phyloP scores from a whole-genome alignment of 768 basidiomycete genomes.

The Tricholoma sp. region DNA sequence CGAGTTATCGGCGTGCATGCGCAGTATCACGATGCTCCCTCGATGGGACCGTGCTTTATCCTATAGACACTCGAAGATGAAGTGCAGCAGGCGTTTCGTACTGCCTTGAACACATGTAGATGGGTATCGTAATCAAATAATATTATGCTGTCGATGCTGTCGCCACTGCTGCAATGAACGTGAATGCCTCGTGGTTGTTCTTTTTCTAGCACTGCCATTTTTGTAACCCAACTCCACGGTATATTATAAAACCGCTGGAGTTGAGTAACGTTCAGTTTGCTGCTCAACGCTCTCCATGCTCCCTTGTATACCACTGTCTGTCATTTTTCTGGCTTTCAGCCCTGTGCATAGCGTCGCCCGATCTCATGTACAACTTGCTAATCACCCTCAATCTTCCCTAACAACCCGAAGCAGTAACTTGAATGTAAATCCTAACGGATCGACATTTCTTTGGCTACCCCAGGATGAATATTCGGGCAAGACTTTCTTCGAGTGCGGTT shows the following conservation, averaged over 20 bases:
- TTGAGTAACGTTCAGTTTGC: background rate
- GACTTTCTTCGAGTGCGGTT: conserved; percentile 64
- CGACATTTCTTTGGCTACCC: conserved; percentile 59
- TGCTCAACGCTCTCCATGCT: conserved; percentile 4
- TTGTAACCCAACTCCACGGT: background rate
- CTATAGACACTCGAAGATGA: too few relatives aligned
- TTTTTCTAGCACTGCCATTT: background rate
- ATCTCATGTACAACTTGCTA: background rate
- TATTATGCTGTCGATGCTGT: background rate
- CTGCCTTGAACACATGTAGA: background rate
- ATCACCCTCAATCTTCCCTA: background rate
- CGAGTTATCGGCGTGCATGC: too few relatives aligned
- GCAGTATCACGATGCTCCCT: too few relatives aligned
- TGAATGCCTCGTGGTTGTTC: background rate
- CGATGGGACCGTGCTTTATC: too few relatives aligned
- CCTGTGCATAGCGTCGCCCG: background rate
- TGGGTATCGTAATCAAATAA: background rate
- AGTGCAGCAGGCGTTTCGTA: background rate
- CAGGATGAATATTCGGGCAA: conserved; percentile 63
- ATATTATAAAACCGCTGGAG: background rate
- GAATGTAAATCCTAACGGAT: conserved; percentile 40
- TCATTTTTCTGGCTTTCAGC: conserved; percentile 3
- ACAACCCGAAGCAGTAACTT: conserved; percentile 16
- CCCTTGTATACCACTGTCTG: background rate
- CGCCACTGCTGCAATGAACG: background rate